Base-by-base conservation (phyloP, 1,139 yeast species). In the Blastobotrys aristatus region DNA sequence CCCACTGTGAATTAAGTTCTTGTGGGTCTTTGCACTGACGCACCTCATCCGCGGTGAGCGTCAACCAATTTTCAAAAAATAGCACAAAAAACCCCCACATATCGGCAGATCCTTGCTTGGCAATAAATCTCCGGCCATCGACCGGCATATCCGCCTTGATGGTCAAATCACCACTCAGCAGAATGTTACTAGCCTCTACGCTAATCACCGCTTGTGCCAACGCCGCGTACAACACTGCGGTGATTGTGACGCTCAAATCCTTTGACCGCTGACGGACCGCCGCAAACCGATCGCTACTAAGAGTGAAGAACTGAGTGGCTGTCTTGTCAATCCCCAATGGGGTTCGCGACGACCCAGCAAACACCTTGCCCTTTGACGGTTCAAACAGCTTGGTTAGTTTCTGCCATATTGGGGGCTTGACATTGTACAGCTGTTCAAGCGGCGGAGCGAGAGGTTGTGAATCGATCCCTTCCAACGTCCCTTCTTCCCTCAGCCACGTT, bases 191-290 rank as follows among this genome's bases (percentile, higher is more conserved):
- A n/a, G 43, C 43, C 26, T 40, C 43, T 32, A 18, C 8, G n/a
- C 30, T 40, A n/a, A 52, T 32, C 17, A 51, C 38, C 11, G 50
- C 45, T 35, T 51, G 56, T 31, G 47, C 40, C 26, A 48, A 13
- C 13, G 50, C 49, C 1, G 53, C 43, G 27, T 53, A 53, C 30
- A 51, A 17, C 13, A 47, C 32, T 4, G 51, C 42, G 11, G 56
- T 47, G 17, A 51, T 20, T 6, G 49, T 33, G 6, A 53, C 33
- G 4, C 53, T 53, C 16, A 48, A 29, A 30, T 50, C 44, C n/a
- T 34, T 37, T 16, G 46, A 47, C 38, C 43, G 46, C 8, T 41
- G 37, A 27, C 26, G 16, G 39, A 47, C 16, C 8, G 38, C 34
- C 16, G 8, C 5, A 1, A 40, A 18, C 18, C 24, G 21, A 2